Evolutionary conservation across 139 green algal species (phyloP).

Genomic region (Gonium pectorale): DNA sequence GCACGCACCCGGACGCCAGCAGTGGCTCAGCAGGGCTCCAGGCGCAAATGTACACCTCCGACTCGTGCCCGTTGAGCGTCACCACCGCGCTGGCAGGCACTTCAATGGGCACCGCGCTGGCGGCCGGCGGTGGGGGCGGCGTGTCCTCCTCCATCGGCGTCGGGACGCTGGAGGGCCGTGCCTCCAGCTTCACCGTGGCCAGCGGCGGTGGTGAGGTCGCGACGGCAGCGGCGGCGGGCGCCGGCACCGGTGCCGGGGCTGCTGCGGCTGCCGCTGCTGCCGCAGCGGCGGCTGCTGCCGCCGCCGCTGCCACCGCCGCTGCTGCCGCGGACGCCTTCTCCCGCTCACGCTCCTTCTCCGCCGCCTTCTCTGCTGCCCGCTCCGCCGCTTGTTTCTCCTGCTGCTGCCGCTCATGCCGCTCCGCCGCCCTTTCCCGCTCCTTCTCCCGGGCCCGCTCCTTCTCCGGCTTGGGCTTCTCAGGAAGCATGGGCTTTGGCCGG

Average conservation of each 20-base stretch:
- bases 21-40: conserved; percentile 85
- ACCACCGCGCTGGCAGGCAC: conserved; percentile 15
- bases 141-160: conserved; percentile 78
- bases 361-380: conserved; percentile 5
- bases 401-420: not conserved
- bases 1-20: conserved; percentile 80
- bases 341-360: conserved; percentile 34
- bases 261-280: not conserved
- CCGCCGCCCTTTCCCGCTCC: conserved; percentile 30
- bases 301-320: conserved; percentile 62
- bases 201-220: not conserved
- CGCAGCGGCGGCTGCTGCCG: conserved; percentile 36
- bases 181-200: not conserved
- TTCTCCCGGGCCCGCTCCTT: conserved; percentile 14
- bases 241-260: conserved; percentile 64
- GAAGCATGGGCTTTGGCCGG: conserved; percentile 26
- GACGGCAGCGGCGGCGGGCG: conserved; percentile 34
- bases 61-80: conserved; percentile 82
- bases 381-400: conserved; percentile 29
- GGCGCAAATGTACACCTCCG: conserved; percentile 91
- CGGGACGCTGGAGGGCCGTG: conserved; percentile 8
- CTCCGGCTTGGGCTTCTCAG: conserved; percentile 43
- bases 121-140: not conserved
- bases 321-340: not conserved
- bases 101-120: not conserved